Base-by-base conservation (phyloP, 257 asterid genomes). In the Jacaranda mimosifolia region DNA sequence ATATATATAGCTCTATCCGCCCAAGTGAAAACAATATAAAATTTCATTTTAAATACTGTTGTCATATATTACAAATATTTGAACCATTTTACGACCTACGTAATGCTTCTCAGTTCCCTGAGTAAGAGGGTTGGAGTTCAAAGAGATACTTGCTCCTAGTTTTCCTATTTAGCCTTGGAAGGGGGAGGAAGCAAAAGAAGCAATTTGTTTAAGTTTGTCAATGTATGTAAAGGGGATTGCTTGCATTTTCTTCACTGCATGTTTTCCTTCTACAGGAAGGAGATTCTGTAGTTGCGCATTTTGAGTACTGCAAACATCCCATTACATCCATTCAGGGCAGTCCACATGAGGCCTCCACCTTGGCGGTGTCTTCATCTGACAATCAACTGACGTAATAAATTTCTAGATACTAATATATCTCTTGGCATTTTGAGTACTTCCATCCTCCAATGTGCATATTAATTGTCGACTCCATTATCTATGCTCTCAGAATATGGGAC, bases 321-420 rank as follows among this genome's bases (percentile, higher is more conserved):
- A 93, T 95, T 72, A 93, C 99, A 84, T 96, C 99, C 63, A 89
- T 93, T 11, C 97, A 96, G 87, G 91, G 99, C 98, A 91, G 97
- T 73, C 97, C 98, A 0, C 97, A 96, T 38, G 99, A 96, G 89
- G 89, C 94, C 40, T 96, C 98, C 62, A 90, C 97, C 48, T 81
- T 96, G 90, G 96, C 99, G 6, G 97, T 89, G 60, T 82, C 98
- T 65, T 91, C 99, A 75, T 77, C 97, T 3, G 97, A 96, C 83
- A 85, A 93, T 84, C 98, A 91, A 83, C 85, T 96, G 17, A 91
- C 97, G 98, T 96, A 80, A 85, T 87, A 77, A 60, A 67, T 80
- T 78, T 73, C 73, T 6, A 67, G 40, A 71, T 62, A 56, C 10
- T 0, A 13, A 3, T 4, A 4, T 7, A 5, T 32, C 6, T 58